These are phyloP conservation scores for Magnusiomyces tetraspermus DNA, from an alignment of 1,139 yeast genomes.

Conservation along the genomic window DNA sequence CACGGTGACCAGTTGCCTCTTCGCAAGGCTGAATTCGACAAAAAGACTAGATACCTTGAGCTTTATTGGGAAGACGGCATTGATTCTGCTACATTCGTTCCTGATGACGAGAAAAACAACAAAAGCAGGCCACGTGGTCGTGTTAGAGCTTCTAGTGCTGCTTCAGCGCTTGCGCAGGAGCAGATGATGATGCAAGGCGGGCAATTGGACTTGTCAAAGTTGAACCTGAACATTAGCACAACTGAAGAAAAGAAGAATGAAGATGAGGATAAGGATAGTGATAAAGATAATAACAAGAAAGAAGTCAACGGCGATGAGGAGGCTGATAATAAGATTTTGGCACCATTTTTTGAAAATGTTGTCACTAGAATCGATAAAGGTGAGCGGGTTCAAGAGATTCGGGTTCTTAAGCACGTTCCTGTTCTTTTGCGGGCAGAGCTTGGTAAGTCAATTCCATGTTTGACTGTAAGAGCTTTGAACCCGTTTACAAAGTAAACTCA, in stretches of 20 bases:
- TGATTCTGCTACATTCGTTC: conserved; percentile 84
- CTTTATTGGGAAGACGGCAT: conserved; percentile 87
- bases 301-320: no score
- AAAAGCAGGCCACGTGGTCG: conserved; percentile 13
- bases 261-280: no score
- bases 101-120: conserved; percentile 75
- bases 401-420: conserved; percentile 71
- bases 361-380: conserved; percentile 50
- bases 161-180: conserved; percentile 50
- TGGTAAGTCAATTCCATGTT: conserved; percentile 87
- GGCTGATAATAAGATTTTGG: conserved; percentile 41
- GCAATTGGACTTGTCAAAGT: conserved; percentile 11
- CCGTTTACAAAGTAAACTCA: conserved; percentile 68
- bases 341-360: conserved; percentile 48
- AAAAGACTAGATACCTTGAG: conserved; percentile 56
- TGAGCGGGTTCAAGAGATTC: conserved; percentile 62
- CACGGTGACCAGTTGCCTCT: conserved; percentile 96
- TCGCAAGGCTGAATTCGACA: conserved; percentile 85
- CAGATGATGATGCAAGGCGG: conserved; percentile 14
- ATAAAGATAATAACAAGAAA: no score
- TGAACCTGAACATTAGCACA: conserved; percentile 24
- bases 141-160: conserved; percentile 53
- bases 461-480: conserved; percentile 86
- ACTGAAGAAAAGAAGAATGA: conserved; percentile 19
- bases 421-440: conserved; percentile 82